phyloP scores from a whole-genome alignment of 208 protist genomes.

The Crithidia acanthocephali region DNA sequence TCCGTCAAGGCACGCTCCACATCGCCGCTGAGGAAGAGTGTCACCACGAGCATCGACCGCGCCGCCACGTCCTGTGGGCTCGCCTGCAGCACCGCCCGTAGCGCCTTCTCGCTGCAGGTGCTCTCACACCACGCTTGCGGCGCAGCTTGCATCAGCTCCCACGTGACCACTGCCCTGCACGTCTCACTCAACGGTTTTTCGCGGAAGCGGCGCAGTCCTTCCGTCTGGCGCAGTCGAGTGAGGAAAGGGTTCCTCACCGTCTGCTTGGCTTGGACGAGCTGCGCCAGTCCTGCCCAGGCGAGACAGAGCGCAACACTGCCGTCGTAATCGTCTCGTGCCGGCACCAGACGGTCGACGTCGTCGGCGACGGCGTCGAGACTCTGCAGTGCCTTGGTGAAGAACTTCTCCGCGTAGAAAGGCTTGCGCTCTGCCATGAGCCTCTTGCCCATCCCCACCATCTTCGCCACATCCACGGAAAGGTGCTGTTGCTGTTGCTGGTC shows the following conservation, averaged over 20 bases:
- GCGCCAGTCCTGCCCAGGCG: constrained; percentile 63
- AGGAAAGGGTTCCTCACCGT: constrained; percentile 37
- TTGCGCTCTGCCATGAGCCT: constrained; percentile 59
- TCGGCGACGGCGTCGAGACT: constrained; percentile 61
- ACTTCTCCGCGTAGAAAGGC: constrained; percentile 79
- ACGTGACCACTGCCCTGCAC: constrained; percentile 43
- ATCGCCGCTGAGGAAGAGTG: constrained; percentile 79
- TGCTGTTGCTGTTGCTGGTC: not conserved
- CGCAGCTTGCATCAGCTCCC: constrained; percentile 44
- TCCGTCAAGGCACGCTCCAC: constrained; percentile 88
- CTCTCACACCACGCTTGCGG: constrained; percentile 53
- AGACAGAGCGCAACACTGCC: constrained; percentile 70
- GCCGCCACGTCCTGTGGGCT: constrained; percentile 44
- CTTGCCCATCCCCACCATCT: constrained; percentile 67
- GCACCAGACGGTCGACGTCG: constrained; percentile 37
- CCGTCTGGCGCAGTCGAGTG: constrained; percentile 31
- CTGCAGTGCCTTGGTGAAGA: constrained; percentile 72
- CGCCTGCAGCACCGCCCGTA: constrained; percentile 36
- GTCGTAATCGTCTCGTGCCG: constrained; percentile 40
- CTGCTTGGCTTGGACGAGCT: constrained; percentile 65
- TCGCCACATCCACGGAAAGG: constrained; percentile 77
- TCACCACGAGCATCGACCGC: constrained; percentile 78
- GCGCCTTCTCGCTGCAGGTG: constrained; percentile 59
- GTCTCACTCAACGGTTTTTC: constrained; percentile 62
- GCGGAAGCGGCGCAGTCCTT: constrained; percentile 32